A percentile compares a stretch with the other conserved stretches of the same genome.
These are phyloP conservation scores for Pestalotiopsis sp. DNA, from an alignment of 2,329 filamentous ascomycete genomes.

Conservation along the genomic window DNA sequence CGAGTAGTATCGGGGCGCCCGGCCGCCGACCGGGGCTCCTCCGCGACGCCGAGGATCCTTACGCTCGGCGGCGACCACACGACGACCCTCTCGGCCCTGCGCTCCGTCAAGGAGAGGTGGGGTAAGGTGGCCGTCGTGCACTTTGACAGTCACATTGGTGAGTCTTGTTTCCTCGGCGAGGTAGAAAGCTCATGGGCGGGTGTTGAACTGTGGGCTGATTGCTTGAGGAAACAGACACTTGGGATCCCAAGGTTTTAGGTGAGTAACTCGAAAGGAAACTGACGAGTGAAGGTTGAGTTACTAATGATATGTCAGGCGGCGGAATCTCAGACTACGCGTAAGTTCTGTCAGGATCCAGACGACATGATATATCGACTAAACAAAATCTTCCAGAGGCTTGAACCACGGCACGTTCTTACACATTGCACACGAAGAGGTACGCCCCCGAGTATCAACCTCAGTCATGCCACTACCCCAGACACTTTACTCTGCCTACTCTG, in stretches of 20 bases:
- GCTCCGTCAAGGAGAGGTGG: slow-evolving; percentile 60
- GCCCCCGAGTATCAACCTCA: background rate
- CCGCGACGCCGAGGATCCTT: slow-evolving; percentile 53
- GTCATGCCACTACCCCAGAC: too few species aligned
- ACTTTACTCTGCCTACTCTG: too few species aligned
- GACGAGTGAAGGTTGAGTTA: background rate
- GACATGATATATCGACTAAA: background rate
- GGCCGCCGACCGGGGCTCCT: slow-evolving; percentile 45
- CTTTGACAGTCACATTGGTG: slow-evolving; percentile 66
- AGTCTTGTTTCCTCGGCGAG: slow-evolving; percentile 5
- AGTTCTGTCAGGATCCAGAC: slow-evolving; percentile 24
- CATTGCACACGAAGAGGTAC: slow-evolving; percentile 60
- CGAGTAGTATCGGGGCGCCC: slow-evolving; percentile 36
- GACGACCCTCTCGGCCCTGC: slow-evolving; percentile 62
- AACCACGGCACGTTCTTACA: slow-evolving; percentile 67
- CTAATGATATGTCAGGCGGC: slow-evolving; percentile 39
- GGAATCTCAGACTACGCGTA: slow-evolving; percentile 63
- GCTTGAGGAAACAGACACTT: slow-evolving; percentile 57
- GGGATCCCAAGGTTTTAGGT: slow-evolving; percentile 66
- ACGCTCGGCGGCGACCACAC: slow-evolving; percentile 69
- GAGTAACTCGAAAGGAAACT: slow-evolving; percentile 13
- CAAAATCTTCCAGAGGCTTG: slow-evolving; percentile 39
- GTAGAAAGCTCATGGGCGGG: background rate
- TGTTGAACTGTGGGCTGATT: background rate
- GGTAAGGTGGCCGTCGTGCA: slow-evolving; percentile 65